These are phyloP conservation scores for Cystobasidium sp. DNA, from an alignment of 1,284 basidiomycete genomes.

Conservation along the genomic window DNA sequence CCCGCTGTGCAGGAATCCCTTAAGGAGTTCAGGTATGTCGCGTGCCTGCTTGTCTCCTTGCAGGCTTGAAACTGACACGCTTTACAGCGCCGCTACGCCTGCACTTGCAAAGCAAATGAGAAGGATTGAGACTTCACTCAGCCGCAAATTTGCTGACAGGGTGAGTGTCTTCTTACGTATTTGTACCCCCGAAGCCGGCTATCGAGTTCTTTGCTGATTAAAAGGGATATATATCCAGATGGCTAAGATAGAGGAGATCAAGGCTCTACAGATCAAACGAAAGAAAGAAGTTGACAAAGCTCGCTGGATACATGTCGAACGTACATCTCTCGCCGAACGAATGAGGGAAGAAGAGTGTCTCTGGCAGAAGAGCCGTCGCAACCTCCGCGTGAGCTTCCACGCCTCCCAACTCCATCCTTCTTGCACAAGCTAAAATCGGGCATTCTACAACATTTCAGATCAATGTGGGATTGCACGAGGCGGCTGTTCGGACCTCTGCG, in stretches of 20 bases:
- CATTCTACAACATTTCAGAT: neutral
- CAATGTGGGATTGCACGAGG: slow-evolving; percentile 11
- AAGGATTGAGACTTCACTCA: neutral
- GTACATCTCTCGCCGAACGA: slow-evolving; percentile 2
- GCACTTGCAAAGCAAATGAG: neutral
- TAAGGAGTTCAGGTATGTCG: neutral
- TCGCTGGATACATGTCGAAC: slow-evolving; percentile 10
- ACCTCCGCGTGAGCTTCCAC: neutral
- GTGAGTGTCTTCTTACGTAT: neutral
- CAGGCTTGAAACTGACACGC: neutral
- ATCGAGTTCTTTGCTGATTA: too few relatives aligned
- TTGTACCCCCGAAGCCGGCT: neutral
- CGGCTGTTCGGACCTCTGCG: slow-evolving; percentile 2
- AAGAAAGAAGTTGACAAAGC: slow-evolving; percentile 11
- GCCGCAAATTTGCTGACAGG: neutral
- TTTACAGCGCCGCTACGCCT: neutral
- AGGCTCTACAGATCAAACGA: slow-evolving; percentile 7
- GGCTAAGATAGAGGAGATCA: slow-evolving; percentile 6
- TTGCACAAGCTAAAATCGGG: neutral
- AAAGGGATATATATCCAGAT: neutral
- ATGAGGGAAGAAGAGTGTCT: slow-evolving; percentile 16
- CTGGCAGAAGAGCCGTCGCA: slow-evolving; percentile 19
- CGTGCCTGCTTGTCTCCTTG: neutral
- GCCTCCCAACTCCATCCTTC: neutral
- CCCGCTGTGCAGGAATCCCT: slow-evolving; percentile 3